Conservation (phyloP, 768 basidiomycete genomes). For the Russula vinacea region DNA sequence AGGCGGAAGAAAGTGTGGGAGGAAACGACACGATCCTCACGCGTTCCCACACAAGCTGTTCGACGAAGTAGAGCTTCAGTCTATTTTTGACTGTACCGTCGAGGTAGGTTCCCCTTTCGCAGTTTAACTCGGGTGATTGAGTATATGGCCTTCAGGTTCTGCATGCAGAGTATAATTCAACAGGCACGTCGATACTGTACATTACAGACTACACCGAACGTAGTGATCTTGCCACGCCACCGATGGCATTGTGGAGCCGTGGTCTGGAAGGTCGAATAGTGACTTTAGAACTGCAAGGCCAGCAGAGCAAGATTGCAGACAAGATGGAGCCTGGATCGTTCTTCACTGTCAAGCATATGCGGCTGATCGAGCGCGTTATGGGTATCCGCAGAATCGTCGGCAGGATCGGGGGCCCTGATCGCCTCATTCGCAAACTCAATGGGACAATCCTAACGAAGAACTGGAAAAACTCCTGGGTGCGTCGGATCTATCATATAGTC, state of each 20-base stretch:
- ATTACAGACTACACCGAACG: constrained; percentile 28
- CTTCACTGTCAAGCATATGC: constrained; percentile 27
- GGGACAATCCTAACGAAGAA: constrained; percentile 20
- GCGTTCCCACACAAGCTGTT: constrained; percentile 28
- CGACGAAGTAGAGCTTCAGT: constrained; percentile 16
- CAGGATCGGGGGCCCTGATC: constrained; percentile 27
- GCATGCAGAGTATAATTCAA: constrained; percentile 18
- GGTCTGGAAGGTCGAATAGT: constrained; percentile 17
- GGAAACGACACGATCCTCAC: constrained; percentile 25
- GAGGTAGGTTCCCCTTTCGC: constrained; percentile 16
- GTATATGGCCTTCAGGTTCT: constrained; percentile 18
- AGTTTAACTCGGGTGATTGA: not conserved
- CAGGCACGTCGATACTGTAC: constrained; percentile 19
- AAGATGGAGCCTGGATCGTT: constrained; percentile 20
- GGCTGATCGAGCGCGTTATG: constrained; percentile 20
- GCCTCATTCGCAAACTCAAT: constrained; percentile 27
- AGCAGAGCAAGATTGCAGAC: constrained; percentile 26
- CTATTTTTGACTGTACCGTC: constrained; percentile 28
- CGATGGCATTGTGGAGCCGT: constrained; percentile 14
- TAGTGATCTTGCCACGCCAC: constrained; percentile 21
- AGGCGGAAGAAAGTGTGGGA: constrained; percentile 31
- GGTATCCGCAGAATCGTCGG: constrained; percentile 21
- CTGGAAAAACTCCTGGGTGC: constrained; percentile 21
- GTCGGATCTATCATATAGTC: not conserved
- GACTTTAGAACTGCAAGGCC: constrained; percentile 24